Evolutionary conservation across 2,329 filamentous ascomycete species (phyloP), one percentile per base, ranked within the genome.

Genomic region (Alternaria ventricosa): DNA sequence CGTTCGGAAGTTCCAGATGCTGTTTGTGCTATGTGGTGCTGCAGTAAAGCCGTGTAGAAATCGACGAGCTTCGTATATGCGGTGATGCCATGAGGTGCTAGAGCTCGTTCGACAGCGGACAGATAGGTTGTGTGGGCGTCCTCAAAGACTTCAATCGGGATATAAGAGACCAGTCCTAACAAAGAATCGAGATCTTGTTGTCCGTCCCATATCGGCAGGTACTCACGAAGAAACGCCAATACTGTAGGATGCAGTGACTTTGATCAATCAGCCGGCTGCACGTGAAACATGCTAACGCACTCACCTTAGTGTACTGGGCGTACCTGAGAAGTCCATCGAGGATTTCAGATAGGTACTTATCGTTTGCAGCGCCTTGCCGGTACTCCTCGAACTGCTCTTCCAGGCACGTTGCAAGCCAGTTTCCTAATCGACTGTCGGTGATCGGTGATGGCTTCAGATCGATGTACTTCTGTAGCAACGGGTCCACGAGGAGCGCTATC

Each of bases 391-490:
- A 71, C 50, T 80, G 76, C 23, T 82, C 77, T 46, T 80, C 75
- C 3, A 83, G 71, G 63, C 73, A 79, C 23, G 67, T 71, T 3
- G 72, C 71, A 13, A 82, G 75, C 80, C 80, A 82, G n/a, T 79
- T 64, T 13, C 78, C 66, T 23, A 82, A 74, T 23, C 81, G 67
- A 18, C 67, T 62, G 46, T 68, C 65, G 12, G 67, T 62, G 4
- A 73, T 71, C 10, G 72, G 69, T 2, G 78, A 76, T 12, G 78
- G 73, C 8, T 65, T 77, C n/a, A 92, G 81, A 33, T 93, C 81
- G 23, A 95, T 83, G 57, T 84, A 87, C 74, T 95, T 96, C 76
- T 95, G 92, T 1, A 95, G 85, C 28, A 96, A 82, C 4, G 90
- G 90, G 73, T 96, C 92, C 2, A 87, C 87, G 13, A 96, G 82